Conservation (phyloP, 257 asterid species). For the Rhazya stricta region DNA sequence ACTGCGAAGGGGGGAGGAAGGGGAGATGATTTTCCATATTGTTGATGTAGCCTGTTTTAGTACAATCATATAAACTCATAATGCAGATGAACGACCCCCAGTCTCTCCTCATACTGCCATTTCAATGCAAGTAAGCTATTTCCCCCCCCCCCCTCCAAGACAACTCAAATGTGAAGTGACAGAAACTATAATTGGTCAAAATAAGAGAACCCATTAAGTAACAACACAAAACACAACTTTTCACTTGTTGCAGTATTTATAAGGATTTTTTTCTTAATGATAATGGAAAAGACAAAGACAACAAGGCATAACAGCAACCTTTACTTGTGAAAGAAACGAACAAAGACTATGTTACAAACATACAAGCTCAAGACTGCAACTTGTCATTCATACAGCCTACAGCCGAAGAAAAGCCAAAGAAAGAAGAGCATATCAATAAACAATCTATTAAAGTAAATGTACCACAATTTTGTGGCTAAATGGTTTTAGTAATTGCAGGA, state of each 20-base stretch:
- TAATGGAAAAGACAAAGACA: slow-evolving; percentile 16
- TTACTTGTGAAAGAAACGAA: slow-evolving; percentile 15
- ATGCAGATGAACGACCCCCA: background rate
- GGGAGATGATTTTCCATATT: background rate
- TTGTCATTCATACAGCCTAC: slow-evolving; percentile 14
- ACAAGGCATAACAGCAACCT: slow-evolving; percentile 19
- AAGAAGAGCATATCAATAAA: slow-evolving; percentile 22
- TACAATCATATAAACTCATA: background rate
- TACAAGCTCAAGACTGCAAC: slow-evolving; percentile 27
- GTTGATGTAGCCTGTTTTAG: background rate
- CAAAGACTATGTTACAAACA: slow-evolving; percentile 20
- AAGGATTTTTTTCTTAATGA: slow-evolving; percentile 1
- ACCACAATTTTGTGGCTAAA: slow-evolving; percentile 19
- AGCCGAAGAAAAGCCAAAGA: slow-evolving; percentile 8
- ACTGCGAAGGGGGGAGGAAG: background rate
- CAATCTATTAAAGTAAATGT: slow-evolving; percentile 26
- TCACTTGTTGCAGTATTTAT: background rate
- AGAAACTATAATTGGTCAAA: background rate
- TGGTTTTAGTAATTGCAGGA: slow-evolving; percentile 24
- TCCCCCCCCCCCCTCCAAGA: too few species aligned
- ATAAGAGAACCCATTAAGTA: background rate
- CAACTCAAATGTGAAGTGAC: background rate
- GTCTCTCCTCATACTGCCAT: background rate
- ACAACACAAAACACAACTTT: background rate
- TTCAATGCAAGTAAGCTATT: background rate